Conservation (phyloP, 2,329 filamentous ascomycete genomes). For the Penicillium sclerotigenum region DNA sequence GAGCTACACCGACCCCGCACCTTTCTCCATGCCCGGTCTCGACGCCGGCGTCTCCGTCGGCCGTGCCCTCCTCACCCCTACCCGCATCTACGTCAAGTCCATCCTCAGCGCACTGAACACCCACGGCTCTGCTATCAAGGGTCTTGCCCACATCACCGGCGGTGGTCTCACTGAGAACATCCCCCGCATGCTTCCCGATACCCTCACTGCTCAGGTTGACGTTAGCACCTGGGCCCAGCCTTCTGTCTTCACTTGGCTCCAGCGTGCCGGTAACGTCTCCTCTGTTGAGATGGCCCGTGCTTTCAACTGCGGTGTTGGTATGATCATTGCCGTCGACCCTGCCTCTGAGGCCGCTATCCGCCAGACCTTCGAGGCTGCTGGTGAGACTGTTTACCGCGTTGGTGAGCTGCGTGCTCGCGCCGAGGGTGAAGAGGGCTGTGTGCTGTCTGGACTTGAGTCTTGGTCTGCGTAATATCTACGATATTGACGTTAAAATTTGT, state of each 20-base stretch:
- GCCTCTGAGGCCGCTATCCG: constrained; percentile 21
- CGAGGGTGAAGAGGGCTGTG: constrained; percentile 56
- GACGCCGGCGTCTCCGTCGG: constrained; percentile 63
- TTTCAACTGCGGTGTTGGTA: constrained; percentile 93
- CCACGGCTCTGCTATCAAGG: constrained; percentile 65
- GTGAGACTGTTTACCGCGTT: constrained; percentile 74
- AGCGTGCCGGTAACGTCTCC: constrained; percentile 65
- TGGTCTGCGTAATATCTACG: constrained; percentile 34
- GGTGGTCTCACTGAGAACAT: constrained; percentile 92
- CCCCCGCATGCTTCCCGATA: constrained; percentile 80
- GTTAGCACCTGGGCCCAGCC: constrained; percentile 72
- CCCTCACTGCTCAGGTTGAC: constrained; percentile 77
- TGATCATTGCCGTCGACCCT: constrained; percentile 76
- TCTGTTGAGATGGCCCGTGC: constrained; percentile 81
- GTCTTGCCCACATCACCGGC: constrained; percentile 94
- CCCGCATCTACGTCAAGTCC: constrained; percentile 86
- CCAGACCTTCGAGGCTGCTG: constrained; percentile 60
- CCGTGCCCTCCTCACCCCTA: constrained; percentile 78
- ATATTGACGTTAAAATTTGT: constrained; percentile 5
- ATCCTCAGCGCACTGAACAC: constrained; percentile 63
- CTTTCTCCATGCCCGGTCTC: constrained; percentile 70
- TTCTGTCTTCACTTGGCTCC: constrained; percentile 82
- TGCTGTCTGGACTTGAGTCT: constrained; percentile 58
- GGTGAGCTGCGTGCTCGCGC: constrained; percentile 65
- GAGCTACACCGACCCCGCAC: constrained; percentile 67